Base-by-base conservation (phyloP, 164 flowering plant species). In the Magnolia officinalis region DNA sequence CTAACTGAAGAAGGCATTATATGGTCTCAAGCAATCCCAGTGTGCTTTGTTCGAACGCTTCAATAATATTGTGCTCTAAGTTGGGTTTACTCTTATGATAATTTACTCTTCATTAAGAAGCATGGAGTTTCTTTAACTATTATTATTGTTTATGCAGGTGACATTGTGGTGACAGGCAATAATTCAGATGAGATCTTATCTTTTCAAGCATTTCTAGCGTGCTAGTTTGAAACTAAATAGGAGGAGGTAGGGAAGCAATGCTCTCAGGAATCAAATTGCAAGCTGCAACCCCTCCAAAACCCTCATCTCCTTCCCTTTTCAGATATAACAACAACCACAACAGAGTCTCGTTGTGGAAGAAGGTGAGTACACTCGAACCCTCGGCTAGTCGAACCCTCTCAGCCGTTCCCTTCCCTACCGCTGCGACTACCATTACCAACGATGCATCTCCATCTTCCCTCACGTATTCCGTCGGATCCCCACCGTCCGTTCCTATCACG, bases 401-500 rank as follows among this genome's bases (percentile, higher is more conserved):
- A 78, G 81, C 72, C 24, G 26, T 50, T 10, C 37, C 70, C 2
- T 77, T 85, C 50, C 80, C 75, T 16, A 79, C 84, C n/a, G 29
- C 49, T 16, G 50, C 21, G 1, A 7, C 37, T 13, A 14, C 50
- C 18, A 11, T 55, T 55, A 55, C 7, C 49, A 68, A 78, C 69
- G 80, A 61, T 26, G 58, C 85, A 24, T 63, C 87, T 67, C 65
- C 74, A 68, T 78, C 86, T 2, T 49, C 80, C 29, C 81, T 85
- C 81, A 82, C 83, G 2, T 81, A 88, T 19, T 72, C 93, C 72
- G 78, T 37, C 61, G 97, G 89, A 76, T 75, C 82, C 21, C 77
- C 90, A 2, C 72, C 88, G 14, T 65, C 85, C 9, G 65, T 80
- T 73, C 81, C 80, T 45, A 79, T 86, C 75, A 65, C 82, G 51